A percentile compares a stretch with the other conserved stretches of the same genome.
Evolutionary conservation across 2,329 filamentous ascomycete genomes (phyloP).

Genomic region (Allantophomopsis cytisporea): DNA sequence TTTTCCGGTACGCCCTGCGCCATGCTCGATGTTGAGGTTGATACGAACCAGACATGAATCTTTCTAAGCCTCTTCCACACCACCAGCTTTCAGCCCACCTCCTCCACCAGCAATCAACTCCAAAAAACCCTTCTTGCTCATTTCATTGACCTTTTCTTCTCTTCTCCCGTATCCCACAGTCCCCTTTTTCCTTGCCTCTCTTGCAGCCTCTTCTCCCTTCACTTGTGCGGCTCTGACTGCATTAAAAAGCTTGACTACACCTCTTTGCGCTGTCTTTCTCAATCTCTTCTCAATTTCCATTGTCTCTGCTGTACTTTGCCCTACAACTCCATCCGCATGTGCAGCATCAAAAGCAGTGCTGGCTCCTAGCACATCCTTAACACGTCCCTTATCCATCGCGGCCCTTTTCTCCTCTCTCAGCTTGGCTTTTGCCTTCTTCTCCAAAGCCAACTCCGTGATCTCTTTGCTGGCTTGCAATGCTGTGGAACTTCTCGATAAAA

Average conservation of each 20-base stretch:
- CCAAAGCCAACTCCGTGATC: constrained; percentile 63
- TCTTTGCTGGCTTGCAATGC: constrained; percentile 62
- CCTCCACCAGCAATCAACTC: constrained; percentile 67
- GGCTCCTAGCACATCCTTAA: constrained; percentile 69
- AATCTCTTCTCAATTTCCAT: constrained; percentile 65
- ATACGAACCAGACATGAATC: too few species aligned
- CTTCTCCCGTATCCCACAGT: constrained; percentile 67
- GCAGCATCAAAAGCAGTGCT: constrained; percentile 35
- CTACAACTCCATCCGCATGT: constrained; percentile 22
- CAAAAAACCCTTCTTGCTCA: constrained; percentile 93
- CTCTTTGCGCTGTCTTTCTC: constrained; percentile 78
- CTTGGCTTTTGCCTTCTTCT: constrained; percentile 67
- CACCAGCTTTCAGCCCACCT: constrained; percentile 42
- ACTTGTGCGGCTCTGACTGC: constrained; percentile 88
- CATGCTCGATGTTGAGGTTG: not conserved
- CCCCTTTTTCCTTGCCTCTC: constrained; percentile 53
- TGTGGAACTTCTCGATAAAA: constrained; percentile 71
- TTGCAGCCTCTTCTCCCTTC: constrained; percentile 67
- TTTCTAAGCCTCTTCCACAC: constrained; percentile 38
- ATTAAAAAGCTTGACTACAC: constrained; percentile 94
- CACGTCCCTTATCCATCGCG: constrained; percentile 72
- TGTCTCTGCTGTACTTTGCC: constrained; percentile 37
- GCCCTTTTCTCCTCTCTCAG: constrained; percentile 68
- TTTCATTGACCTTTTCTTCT: constrained; percentile 83
- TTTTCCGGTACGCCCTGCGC: not conserved